Conservation (phyloP, 257 asterid species). For the Nemophila menziesii region DNA sequence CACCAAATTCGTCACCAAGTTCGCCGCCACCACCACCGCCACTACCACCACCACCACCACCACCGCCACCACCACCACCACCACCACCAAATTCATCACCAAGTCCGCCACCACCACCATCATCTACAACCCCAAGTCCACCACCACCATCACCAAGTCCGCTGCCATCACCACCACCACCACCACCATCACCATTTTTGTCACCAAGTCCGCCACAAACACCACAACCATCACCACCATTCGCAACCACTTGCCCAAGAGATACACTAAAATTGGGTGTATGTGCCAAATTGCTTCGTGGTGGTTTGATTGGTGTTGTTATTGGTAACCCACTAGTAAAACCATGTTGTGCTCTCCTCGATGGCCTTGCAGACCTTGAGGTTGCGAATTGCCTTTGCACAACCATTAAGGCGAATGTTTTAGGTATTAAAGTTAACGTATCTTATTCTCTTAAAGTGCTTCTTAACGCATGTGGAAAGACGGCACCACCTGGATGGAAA, state of each 20-base stretch:
- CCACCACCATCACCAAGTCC: too few species aligned
- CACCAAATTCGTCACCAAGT: too few species aligned
- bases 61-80: too few species aligned
- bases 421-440: constrained; percentile 48
- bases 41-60: too few species aligned
- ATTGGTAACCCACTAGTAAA: not conserved
- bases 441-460: constrained; percentile 43
- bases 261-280: constrained; percentile 3
- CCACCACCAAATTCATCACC: too few species aligned
- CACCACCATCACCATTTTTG: not conserved
- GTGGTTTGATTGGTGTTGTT: constrained; percentile 1
- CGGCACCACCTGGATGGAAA: constrained; percentile 32
- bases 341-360: constrained; percentile 9
- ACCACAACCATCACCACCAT: not conserved
- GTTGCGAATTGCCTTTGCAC: constrained; percentile 61
- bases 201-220: too few species aligned
- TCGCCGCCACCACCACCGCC: too few species aligned
- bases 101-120: too few species aligned
- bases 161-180: constrained; percentile 2
- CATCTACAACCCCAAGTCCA: too few species aligned
- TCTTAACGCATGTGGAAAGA: constrained; percentile 39
- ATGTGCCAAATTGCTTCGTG: constrained; percentile 3
- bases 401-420: constrained; percentile 43
- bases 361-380: constrained; percentile 32
- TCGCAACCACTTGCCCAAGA: constrained; percentile 2